These are phyloP conservation scores for Angomonas deanei DNA, from an alignment of 208 protist species.

Conservation along the genomic window DNA sequence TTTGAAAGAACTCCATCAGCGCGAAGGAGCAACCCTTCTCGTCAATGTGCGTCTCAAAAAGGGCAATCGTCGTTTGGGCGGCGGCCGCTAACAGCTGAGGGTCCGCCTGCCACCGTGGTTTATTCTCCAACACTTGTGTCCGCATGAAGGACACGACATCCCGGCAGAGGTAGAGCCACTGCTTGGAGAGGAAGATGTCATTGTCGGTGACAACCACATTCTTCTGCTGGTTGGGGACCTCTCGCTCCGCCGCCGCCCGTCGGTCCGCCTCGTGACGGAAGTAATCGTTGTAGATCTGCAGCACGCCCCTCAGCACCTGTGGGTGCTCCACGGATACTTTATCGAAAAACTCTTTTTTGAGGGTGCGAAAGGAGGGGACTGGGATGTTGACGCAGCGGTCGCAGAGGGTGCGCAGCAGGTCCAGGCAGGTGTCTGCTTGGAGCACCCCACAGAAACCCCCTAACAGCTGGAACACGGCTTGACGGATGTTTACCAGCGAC, in stretches of 20 bases:
- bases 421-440: too few species aligned
- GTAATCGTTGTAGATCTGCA: too few species aligned
- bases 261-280: too few species aligned
- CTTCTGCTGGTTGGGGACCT: background rate
- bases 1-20: background rate
- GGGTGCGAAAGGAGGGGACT: too few species aligned
- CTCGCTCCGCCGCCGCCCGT: background rate
- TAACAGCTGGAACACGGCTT: too few species aligned
- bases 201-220: slow-evolving; percentile 21
- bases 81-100: slow-evolving; percentile 16
- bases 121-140: slow-evolving; percentile 33
- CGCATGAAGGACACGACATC: slow-evolving; percentile 56
- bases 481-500: too few species aligned
- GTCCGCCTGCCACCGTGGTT: slow-evolving; percentile 19
- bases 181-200: slow-evolving; percentile 50
- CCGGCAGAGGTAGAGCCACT: slow-evolving; percentile 62
- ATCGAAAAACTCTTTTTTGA: too few species aligned
- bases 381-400: too few species aligned
- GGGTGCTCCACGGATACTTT: too few species aligned
- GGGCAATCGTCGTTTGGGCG: background rate
- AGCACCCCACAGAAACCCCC: too few species aligned
- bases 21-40: background rate
- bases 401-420: too few species aligned
- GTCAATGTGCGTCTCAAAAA: background rate
- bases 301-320: too few species aligned